phyloP scores from a whole-genome alignment of 129 eudicot species.

The Heracleum sosnowskyi region DNA sequence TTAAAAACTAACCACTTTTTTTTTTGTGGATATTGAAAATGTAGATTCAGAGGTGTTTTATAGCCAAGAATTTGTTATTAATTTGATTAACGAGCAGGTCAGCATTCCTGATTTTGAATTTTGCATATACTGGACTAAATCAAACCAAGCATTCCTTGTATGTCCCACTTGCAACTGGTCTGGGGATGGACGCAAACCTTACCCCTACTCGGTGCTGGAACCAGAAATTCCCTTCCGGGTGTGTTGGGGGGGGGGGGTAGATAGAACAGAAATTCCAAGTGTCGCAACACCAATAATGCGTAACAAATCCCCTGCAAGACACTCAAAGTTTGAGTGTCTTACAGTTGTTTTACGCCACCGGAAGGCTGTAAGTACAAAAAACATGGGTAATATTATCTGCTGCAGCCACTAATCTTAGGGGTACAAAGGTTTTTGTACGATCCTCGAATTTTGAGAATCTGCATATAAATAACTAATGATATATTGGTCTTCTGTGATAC shows the following conservation, averaged over 20 bases:
- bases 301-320: not conserved
- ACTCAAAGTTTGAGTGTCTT: not conserved
- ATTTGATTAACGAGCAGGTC: too few species aligned
- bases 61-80: too few species aligned
- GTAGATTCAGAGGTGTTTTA: too few species aligned
- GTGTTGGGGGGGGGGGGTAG: not conserved
- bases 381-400: not conserved
- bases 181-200: too few species aligned
- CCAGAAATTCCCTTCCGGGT: too few species aligned
- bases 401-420: not conserved
- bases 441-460: not conserved
- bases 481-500: not conserved
- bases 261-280: not conserved
- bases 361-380: not conserved
- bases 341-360: not conserved
- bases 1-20: not conserved
- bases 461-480: not conserved
- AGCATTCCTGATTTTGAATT: too few species aligned
- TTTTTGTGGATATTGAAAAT: not conserved
- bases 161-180: too few species aligned
- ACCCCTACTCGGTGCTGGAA: too few species aligned
- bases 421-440: not conserved
- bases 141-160: too few species aligned
- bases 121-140: too few species aligned
- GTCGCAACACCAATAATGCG: not conserved